Conservation (phyloP, 108 stramenopile genomes). For the Cyclotella kingstonii region DNA sequence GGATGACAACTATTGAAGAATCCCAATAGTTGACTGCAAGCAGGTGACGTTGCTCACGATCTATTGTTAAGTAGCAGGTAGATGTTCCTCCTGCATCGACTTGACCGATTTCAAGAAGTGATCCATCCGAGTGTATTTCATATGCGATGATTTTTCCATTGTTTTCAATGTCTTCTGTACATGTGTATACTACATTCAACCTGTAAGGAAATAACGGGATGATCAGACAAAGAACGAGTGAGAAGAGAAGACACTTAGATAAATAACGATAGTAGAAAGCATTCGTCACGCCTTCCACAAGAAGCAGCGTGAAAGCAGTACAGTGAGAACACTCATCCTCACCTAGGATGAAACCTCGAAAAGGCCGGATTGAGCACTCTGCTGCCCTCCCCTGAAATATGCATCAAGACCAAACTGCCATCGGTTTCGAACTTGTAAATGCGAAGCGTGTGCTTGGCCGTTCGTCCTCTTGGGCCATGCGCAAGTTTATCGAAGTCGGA, state of each 20-base stretch:
- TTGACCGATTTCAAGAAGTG: slow-evolving; percentile 52
- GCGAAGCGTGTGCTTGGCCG: slow-evolving; percentile 70
- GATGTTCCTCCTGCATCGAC: slow-evolving; percentile 88
- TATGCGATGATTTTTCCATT: slow-evolving; percentile 88
- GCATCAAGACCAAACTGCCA: slow-evolving; percentile 81
- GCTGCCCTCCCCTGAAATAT: slow-evolving; percentile 64
- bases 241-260: not conserved
- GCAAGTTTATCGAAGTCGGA: slow-evolving; percentile 85
- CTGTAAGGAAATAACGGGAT: not conserved
- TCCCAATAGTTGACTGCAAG: slow-evolving; percentile 96
- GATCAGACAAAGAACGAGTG: not conserved
- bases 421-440: slow-evolving; percentile 85
- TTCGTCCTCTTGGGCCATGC: slow-evolving; percentile 87
- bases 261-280: not conserved
- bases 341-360: slow-evolving; percentile 84
- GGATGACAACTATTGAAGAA: slow-evolving; percentile 84
- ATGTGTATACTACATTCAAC: slow-evolving; percentile 91
- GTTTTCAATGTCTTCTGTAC: slow-evolving; percentile 91
- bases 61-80: slow-evolving; percentile 94
- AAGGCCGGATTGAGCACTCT: slow-evolving; percentile 94
- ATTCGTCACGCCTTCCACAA: not conserved
- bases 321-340: not conserved
- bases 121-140: slow-evolving; percentile 62
- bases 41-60: slow-evolving; percentile 68
- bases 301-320: not conserved